phyloP scores from a whole-genome alignment of 352 stramenopile species.

The Elongisporangium undulatum region DNA sequence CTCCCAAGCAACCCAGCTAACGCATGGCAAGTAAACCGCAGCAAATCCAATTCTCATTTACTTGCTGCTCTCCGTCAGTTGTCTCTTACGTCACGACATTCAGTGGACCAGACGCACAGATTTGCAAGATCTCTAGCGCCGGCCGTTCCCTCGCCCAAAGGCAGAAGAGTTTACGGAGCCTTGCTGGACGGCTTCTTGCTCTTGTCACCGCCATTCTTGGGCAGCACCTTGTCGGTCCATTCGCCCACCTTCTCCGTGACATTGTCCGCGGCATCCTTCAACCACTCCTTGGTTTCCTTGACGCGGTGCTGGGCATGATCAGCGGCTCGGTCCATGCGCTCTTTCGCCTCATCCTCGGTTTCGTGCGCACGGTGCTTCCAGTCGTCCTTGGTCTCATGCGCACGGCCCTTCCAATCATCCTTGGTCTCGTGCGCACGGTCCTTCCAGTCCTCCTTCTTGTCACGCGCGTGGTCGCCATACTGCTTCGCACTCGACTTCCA shows the following conservation, averaged over 20 bases:
- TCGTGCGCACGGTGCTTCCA: constrained; percentile 6
- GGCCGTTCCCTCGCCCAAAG: not conserved
- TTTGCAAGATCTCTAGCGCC: not conserved
- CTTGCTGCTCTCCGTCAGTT: not conserved
- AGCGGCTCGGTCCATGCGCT: not conserved
- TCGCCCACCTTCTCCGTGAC: not conserved
- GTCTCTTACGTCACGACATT: not conserved
- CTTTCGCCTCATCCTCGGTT: constrained; percentile 16
- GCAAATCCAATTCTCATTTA: not conserved
- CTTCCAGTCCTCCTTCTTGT: constrained; percentile 20
- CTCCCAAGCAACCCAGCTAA: not conserved
- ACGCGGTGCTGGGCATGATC: not conserved
- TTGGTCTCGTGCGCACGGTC: constrained; percentile 14
- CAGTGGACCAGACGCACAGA: not conserved
- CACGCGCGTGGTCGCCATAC: constrained; percentile 4
- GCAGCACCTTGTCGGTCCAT: not conserved
- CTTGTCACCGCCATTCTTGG: not conserved
- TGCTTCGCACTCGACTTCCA: constrained; percentile 6
- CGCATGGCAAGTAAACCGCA: not conserved
- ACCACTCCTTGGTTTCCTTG: not conserved
- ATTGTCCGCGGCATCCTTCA: not conserved
- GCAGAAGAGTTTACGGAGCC: not conserved
- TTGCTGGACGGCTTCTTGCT: not conserved
- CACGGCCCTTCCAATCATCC: constrained; percentile 11
- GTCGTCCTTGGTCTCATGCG: constrained; percentile 14